phyloP scores from a whole-genome alignment of 495 filamentous ascomycete genomes.

The Parathielavia appendiculata region DNA sequence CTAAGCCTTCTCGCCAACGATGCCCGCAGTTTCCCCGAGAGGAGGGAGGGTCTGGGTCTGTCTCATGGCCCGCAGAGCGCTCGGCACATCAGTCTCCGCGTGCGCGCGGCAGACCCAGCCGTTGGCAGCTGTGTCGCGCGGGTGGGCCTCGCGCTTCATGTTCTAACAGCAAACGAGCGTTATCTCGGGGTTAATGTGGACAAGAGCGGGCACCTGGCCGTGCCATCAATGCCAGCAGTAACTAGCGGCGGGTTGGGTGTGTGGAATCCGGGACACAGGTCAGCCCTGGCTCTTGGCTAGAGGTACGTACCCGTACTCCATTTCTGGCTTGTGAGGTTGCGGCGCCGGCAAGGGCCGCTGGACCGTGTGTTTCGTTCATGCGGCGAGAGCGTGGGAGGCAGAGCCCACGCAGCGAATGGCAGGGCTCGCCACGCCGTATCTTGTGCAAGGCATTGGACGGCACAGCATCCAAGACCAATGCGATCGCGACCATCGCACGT shows the following conservation, averaged over 20 bases:
- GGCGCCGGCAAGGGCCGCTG: conserved; percentile 11
- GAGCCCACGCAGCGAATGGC: neutral
- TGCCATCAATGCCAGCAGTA: no score
- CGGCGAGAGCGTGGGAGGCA: neutral
- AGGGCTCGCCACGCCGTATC: neutral
- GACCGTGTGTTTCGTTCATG: conserved; percentile 5
- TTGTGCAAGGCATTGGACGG: neutral
- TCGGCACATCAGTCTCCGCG: conserved; percentile 21
- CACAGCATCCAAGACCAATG: neutral
- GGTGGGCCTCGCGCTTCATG: neutral
- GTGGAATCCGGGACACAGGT: conserved; percentile 12
- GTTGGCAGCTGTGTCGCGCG: neutral
- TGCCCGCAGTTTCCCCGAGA: conserved; percentile 17
- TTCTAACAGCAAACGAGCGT: neutral
- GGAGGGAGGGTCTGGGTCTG: neutral
- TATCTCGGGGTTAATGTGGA: neutral
- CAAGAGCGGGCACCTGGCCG: no score
- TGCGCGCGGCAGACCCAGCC: conserved; percentile 2
- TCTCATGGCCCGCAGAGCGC: neutral
- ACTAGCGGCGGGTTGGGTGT: neutral
- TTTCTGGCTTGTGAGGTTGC: neutral
- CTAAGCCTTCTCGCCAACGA: conserved; percentile 24
- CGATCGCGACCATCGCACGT: neutral
- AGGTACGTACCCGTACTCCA: neutral
- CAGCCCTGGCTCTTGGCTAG: neutral